A percentile compares a stretch with the other conserved stretches of the same genome.
Evolutionary conservation across 371 early-diverging fungal species (phyloP).

Genomic region (Haplosporangium sp.): DNA sequence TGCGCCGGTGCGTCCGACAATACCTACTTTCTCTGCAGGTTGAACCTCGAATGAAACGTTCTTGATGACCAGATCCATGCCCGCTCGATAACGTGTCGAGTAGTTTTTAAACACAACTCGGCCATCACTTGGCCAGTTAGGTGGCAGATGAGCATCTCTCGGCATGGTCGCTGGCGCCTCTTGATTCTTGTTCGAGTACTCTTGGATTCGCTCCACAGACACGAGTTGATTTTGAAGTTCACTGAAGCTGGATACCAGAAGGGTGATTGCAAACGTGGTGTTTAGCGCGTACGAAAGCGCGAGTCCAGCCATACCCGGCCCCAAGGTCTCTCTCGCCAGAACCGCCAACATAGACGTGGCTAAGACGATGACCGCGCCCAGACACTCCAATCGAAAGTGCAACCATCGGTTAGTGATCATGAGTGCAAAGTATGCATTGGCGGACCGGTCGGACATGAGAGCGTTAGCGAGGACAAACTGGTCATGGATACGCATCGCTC

Average conservation of each 20-base stretch:
- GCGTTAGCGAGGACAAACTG: constrained; percentile 63
- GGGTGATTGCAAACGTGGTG: constrained; percentile 80
- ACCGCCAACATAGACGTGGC: constrained; percentile 75
- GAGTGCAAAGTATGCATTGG: constrained; percentile 62
- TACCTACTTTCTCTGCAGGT: constrained; percentile 81
- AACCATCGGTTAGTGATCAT: constrained; percentile 87
- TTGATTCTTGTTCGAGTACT: constrained; percentile 55
- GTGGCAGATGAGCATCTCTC: constrained; percentile 60
- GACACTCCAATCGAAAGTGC: constrained; percentile 76
- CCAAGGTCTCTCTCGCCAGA: constrained; percentile 45
- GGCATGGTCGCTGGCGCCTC: constrained; percentile 78
- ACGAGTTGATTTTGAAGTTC: constrained; percentile 78
- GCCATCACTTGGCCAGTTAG: constrained; percentile 76
- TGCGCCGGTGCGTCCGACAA: constrained; percentile 90
- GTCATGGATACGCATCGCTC: constrained; percentile 72
- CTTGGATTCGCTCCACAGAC: constrained; percentile 85
- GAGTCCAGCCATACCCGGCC: constrained; percentile 74
- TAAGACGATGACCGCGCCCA: constrained; percentile 74
- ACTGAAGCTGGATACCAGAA: constrained; percentile 75
- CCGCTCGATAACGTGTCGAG: constrained; percentile 79
- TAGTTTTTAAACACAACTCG: constrained; percentile 76
- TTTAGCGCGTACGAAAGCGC: constrained; percentile 84
- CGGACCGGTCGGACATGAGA: constrained; percentile 46
- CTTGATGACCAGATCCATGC: constrained; percentile 75
- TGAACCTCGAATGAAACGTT: constrained; percentile 68